phyloP scores from a whole-genome alignment of 805 yeast genomes.

The Hanseniaspora pseudoguilliermondii region DNA sequence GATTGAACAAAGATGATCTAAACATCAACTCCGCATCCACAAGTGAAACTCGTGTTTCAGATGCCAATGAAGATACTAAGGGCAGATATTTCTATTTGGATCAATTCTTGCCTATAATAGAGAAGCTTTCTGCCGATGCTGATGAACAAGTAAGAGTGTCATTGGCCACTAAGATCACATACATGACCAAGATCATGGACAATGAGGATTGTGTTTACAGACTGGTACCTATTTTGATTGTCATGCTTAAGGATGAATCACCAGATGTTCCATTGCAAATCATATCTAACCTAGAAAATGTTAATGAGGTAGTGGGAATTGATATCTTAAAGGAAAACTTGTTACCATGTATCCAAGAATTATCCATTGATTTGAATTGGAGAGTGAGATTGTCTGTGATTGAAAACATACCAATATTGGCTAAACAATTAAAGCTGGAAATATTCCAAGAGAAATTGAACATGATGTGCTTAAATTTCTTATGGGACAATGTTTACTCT shows the following conservation, averaged over 20 bases:
- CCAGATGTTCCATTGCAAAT: slow-evolving; percentile 93
- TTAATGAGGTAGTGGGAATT: slow-evolving; percentile 89
- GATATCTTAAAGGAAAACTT: slow-evolving; percentile 73
- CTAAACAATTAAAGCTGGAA: slow-evolving; percentile 84
- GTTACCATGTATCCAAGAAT: slow-evolving; percentile 88
- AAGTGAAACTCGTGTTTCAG: neutral
- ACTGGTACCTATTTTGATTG: slow-evolving; percentile 74
- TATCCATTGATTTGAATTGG: slow-evolving; percentile 96
- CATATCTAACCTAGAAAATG: slow-evolving; percentile 80
- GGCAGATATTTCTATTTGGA: slow-evolving; percentile 38
- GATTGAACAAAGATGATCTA: neutral
- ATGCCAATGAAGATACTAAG: slow-evolving; percentile 2
- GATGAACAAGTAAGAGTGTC: slow-evolving; percentile 90
- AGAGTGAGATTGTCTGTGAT: slow-evolving; percentile 93
- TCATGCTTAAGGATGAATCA: slow-evolving; percentile 91
- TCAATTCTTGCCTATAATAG: slow-evolving; percentile 71
- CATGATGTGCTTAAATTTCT: slow-evolving; percentile 88
- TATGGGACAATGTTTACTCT: slow-evolving; percentile 95
- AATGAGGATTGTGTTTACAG: slow-evolving; percentile 72
- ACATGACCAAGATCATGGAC: slow-evolving; percentile 72
- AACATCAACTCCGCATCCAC: neutral
- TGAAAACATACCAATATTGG: slow-evolving; percentile 88
- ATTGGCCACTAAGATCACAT: slow-evolving; percentile 75
- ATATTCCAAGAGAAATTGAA: slow-evolving; percentile 88
- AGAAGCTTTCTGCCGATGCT: slow-evolving; percentile 74